A percentile compares a stretch with the other conserved stretches of the same genome.
Evolutionary conservation across 1,284 basidiomycete genomes (phyloP).

Genomic region (Apiotrichum akiyoshidainum): DNA sequence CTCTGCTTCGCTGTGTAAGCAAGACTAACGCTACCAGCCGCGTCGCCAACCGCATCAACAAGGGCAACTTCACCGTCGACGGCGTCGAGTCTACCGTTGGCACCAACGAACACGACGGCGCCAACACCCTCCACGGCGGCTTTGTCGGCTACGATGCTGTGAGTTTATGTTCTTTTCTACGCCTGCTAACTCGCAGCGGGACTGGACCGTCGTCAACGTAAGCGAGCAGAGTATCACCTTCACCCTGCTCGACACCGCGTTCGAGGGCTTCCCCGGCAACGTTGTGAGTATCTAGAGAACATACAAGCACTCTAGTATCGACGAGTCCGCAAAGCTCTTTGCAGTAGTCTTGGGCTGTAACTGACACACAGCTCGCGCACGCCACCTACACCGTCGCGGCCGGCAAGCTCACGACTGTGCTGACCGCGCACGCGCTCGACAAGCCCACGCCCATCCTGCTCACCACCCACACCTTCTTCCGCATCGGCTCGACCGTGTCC

Average conservation of each 20-base stretch:
- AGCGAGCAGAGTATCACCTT: slow-evolving; percentile 18
- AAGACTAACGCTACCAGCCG: slow-evolving; percentile 15
- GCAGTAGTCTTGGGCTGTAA: no score
- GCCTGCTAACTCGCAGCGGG: slow-evolving; percentile 7
- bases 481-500: slow-evolving; percentile 28
- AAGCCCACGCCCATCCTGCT: slow-evolving; percentile 35
- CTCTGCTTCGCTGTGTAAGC: not conserved
- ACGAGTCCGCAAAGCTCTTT: no score
- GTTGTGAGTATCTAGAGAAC: slow-evolving; percentile 20
- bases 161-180: not conserved
- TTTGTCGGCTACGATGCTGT: slow-evolving; percentile 26
- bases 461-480: slow-evolving; percentile 41
- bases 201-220: slow-evolving; percentile 20
- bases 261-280: slow-evolving; percentile 36
- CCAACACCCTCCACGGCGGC: slow-evolving; percentile 30
- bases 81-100: slow-evolving; percentile 25
- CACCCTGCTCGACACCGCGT: slow-evolving; percentile 21
- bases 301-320: no score
- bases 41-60: slow-evolving; percentile 39
- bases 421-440: slow-evolving; percentile 20
- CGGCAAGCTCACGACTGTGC: slow-evolving; percentile 14
- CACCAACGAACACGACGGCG: slow-evolving; percentile 33
- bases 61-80: slow-evolving; percentile 31
- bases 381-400: slow-evolving; percentile 28
- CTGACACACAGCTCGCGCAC: slow-evolving; percentile 23